Evolutionary conservation across 768 basidiomycete genomes (phyloP), one percentile per base, ranked within the genome.

Genomic region (Suillus clintonianus): DNA sequence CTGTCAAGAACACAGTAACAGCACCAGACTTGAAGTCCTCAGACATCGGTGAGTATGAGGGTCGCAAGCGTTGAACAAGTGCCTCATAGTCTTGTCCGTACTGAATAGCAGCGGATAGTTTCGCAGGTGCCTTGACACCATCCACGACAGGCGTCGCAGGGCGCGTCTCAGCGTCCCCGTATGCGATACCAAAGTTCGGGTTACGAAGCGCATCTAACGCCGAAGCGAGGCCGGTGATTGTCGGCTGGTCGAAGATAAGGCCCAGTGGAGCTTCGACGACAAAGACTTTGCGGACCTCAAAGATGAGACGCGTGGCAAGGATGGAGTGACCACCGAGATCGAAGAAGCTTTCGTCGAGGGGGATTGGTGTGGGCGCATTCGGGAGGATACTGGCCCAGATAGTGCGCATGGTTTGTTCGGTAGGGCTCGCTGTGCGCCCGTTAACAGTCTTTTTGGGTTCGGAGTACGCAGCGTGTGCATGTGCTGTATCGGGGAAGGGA

Each of bases 321-420:
- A 99, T 98, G 17, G 97, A 99, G 78, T 99, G 97, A 8, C 97
- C 97, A 55, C 97, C 97, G 48, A 99, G 85, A 74, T 99, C 97
- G 79, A 98, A 99, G 85, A 99, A 99, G 74, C 87, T 94, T 71
- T 99, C 97, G 73, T 98, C 91, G 11, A 91, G 74, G 5, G 95
- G 91, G 54, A 99, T 87, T 1, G 89, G 85, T 9, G 85, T 80
- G 0, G 94, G 89, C 6, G 92, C 82, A 59, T 87, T 89, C 22
- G 94, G 92, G 17, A 99, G 84, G 50, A 99, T 85, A 58, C 74
- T 81, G 1, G 86, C 74, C 96, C 97, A 99, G 69, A 99, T 89
- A n/a, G 81, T 82, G 67, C 89, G 89, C 73, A 99, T 85, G 3
- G 85, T 88, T 69, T 88, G 81, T 77, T 96, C 92, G 0, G 94